Evolutionary conservation across 176 grass and related monocot species (phyloP).

Genomic region (Paspalum vaginatum): DNA sequence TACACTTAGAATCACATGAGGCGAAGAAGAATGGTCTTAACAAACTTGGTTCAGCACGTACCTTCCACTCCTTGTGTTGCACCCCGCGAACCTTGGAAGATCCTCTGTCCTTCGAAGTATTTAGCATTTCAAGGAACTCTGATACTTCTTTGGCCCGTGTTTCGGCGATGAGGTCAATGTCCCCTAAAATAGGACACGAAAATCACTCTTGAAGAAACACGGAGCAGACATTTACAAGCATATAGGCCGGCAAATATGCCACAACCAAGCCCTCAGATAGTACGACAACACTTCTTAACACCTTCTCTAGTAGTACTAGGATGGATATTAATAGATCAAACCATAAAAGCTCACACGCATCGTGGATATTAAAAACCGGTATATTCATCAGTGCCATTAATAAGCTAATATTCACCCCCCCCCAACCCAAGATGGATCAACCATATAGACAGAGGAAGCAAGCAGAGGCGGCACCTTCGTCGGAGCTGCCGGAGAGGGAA

Average conservation of each 20-base stretch:
- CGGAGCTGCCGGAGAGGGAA: constrained; percentile 16
- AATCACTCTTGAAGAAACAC: constrained; percentile 32
- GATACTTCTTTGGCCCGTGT: constrained; percentile 68
- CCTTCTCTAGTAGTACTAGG: background rate
- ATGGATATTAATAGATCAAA: constrained; percentile 4
- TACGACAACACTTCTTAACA: background rate
- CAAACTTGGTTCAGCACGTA: constrained; percentile 16
- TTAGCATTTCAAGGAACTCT: constrained; percentile 84
- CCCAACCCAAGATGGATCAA: background rate
- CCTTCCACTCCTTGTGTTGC: constrained; percentile 88
- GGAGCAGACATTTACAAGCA: background rate
- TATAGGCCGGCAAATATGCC: constrained; percentile 12
- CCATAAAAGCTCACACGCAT: background rate
- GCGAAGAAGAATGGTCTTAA: no score
- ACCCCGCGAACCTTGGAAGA: constrained; percentile 37
- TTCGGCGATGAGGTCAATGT: constrained; percentile 65
- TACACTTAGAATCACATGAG: background rate
- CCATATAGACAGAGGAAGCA: constrained; percentile 5
- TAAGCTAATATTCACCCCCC: background rate
- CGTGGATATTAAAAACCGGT: constrained; percentile 11
- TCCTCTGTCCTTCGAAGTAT: constrained; percentile 61
- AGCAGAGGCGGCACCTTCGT: constrained; percentile 24
- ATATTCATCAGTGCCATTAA: constrained; percentile 30
- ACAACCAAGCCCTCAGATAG: background rate
- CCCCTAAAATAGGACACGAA: constrained; percentile 43